Base-by-base conservation (phyloP, 1,284 basidiomycete species). In the Austroboletus novae-zelandiae region DNA sequence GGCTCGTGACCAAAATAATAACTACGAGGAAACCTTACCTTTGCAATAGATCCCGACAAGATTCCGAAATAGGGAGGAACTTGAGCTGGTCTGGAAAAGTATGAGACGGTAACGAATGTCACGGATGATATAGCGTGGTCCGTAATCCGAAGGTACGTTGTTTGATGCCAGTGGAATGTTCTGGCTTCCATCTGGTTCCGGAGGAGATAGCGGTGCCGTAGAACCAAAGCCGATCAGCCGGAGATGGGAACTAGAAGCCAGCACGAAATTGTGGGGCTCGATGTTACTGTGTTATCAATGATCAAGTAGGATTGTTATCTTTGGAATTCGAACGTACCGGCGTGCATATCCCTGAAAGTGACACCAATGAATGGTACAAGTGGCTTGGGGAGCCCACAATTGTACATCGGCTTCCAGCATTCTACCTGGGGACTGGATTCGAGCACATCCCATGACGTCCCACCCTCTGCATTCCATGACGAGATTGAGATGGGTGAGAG, bases 201-300 rank as follows among this genome's bases (percentile, higher is more conserved):
- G 72, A n/a, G 79, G 76, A 11, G 86, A 73, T 2, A 91, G 66
- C 1, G 86, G 86, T 1, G 91, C 90, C 1, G 90, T 88, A 9
- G 92, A 92, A 9, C 93, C 94, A 70, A 96, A 97, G 68, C 96
- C 94, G 32, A 94, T 92, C 3, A 97, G 74, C 30, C 84, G 80
- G 17, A 94, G 68, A 59, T 79, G 86, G 20, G 75, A 78, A 51
- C 64, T 71, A 29, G 72, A 74, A 3, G 75, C 83, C 11, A 98
- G 69, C 3, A 97, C 87, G 57, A 96, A 89, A 67, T 98, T 98
- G 55, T 94, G 90, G 0, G 94, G 94, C 63, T 98, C 97, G 65
- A 97, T 80, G 59, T 97, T 94, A 5, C 92, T 92, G 20, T 5
- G 61, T 20, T 5, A 34, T 25, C 41, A 43, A 4, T 35, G 35